A percentile compares a stretch with the other conserved stretches of the same genome.
Evolutionary conservation across 73 alveolate species (phyloP).

Genomic region (Stentor coeruleus): DNA sequence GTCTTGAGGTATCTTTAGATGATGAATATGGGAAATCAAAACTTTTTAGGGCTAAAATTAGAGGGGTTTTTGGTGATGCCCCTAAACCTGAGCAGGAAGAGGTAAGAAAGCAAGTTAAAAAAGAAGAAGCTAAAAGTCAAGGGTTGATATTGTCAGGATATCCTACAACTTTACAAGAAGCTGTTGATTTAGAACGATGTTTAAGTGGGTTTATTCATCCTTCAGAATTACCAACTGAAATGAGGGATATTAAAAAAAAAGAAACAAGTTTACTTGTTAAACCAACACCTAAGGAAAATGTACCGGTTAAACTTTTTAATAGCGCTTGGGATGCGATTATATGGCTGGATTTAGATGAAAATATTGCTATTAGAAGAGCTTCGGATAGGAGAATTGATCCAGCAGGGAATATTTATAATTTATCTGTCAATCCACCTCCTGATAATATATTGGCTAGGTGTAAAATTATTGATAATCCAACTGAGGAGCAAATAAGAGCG

Average conservation of each 20-base stretch:
- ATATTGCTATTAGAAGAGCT: not conserved
- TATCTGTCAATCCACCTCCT: slow-evolving; percentile 13
- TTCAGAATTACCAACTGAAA: not conserved
- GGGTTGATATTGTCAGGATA: slow-evolving; percentile 4
- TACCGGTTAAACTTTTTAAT: not conserved
- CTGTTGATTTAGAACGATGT: not conserved
- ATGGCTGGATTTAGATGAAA: not conserved
- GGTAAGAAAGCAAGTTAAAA: not conserved
- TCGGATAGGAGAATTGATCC: slow-evolving; percentile 14
- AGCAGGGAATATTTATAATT: slow-evolving; percentile 11
- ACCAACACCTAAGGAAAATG: not conserved
- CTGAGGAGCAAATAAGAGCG: not conserved
- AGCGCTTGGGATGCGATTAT: not conserved
- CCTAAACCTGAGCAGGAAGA: slow-evolving; percentile 15
- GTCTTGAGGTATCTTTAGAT: not conserved
- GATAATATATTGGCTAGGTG: slow-evolving; percentile 7
- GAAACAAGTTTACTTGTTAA: not conserved
- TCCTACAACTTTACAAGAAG: slow-evolving; percentile 3
- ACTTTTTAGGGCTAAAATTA: not conserved
- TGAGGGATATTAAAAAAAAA: not conserved
- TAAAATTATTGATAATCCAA: not conserved
- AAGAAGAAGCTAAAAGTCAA: slow-evolving; percentile 21
- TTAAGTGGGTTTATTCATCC: slow-evolving; percentile 21
- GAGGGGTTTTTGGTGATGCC: slow-evolving; percentile 18
- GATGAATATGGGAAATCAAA: not conserved